These are phyloP conservation scores for Teunomyces tritomae DNA, from an alignment of 805 yeast genomes.

Conservation along the genomic window DNA sequence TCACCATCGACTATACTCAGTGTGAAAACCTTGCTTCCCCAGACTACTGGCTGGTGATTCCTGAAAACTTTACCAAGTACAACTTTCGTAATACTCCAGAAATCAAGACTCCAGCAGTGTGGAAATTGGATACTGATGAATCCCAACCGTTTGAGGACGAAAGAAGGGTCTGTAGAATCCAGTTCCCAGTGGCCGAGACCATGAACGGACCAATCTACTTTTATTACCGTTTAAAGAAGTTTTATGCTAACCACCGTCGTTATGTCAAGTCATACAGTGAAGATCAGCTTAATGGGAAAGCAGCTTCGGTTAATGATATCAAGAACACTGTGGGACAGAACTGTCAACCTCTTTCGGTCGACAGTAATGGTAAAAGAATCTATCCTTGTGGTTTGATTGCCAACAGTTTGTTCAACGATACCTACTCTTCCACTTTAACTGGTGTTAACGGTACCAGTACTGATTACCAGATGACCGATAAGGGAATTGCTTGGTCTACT, in stretches of 20 bases:
- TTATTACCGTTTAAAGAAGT: slow-evolving; percentile 40
- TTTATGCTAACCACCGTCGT: slow-evolving; percentile 44
- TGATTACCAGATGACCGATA: slow-evolving; percentile 33
- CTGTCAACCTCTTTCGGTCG: slow-evolving; percentile 40
- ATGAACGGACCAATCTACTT: slow-evolving; percentile 40
- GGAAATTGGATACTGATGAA: slow-evolving; percentile 37
- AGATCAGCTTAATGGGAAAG: slow-evolving; percentile 41
- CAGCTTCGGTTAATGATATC: slow-evolving; percentile 31
- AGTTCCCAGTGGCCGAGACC: slow-evolving; percentile 33
- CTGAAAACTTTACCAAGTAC: slow-evolving; percentile 38
- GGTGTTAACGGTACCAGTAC: slow-evolving; percentile 37
- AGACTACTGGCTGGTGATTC: slow-evolving; percentile 34
- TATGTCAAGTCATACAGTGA: slow-evolving; percentile 43
- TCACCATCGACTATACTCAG: slow-evolving; percentile 40
- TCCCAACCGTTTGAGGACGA: slow-evolving; percentile 50
- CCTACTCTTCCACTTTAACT: slow-evolving; percentile 38
- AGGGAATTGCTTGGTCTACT: slow-evolving; percentile 42
- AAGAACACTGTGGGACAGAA: slow-evolving; percentile 44
- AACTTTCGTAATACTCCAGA: slow-evolving; percentile 26
- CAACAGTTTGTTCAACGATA: slow-evolving; percentile 75
- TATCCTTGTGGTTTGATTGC: slow-evolving; percentile 88
- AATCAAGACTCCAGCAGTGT: slow-evolving; percentile 23
- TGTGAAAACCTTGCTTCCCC: slow-evolving; percentile 35
- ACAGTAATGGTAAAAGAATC: slow-evolving; percentile 46
- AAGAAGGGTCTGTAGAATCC: slow-evolving; percentile 44